A percentile compares a stretch with the other conserved stretches of the same genome.
Evolutionary conservation across 2,329 filamentous ascomycete genomes (phyloP).

Genomic region (Colletotrichum zoysiae): DNA sequence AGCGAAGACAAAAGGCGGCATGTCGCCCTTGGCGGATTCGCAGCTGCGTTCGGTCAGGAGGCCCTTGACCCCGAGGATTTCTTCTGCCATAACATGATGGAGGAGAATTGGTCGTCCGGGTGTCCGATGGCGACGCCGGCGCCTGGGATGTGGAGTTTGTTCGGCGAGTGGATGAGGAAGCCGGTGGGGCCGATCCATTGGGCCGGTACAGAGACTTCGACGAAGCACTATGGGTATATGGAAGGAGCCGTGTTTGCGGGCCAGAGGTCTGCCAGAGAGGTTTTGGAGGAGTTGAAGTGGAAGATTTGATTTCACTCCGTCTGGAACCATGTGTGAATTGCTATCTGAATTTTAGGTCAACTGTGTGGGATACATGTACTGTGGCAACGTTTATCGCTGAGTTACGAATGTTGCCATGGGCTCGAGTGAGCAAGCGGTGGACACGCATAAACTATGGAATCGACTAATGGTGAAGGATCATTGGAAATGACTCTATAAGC

Average conservation of each 20-base stretch:
- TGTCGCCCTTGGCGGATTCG: slow-evolving; percentile 41
- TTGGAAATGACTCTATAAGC: no score
- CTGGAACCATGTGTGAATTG: background rate
- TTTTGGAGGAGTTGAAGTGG: slow-evolving; percentile 35
- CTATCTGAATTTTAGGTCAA: no score
- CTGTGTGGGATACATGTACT: no score
- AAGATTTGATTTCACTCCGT: slow-evolving; percentile 18
- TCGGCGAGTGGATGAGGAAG: slow-evolving; percentile 40
- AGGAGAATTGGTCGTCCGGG: slow-evolving; percentile 37
- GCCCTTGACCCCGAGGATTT: slow-evolving; percentile 39
- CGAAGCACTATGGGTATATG: slow-evolving; percentile 36
- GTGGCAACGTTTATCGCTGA: no score
- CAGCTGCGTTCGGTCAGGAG: slow-evolving; percentile 38
- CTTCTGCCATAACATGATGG: slow-evolving; percentile 40
- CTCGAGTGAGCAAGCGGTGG: no score
- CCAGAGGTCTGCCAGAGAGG: slow-evolving; percentile 32
- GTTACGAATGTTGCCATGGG: no score
- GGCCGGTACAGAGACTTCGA: slow-evolving; percentile 40
- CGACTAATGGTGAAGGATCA: no score
- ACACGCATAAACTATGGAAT: no score
- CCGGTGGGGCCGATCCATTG: slow-evolving; percentile 37
- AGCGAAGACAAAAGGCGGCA: slow-evolving; percentile 32
- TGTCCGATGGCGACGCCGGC: slow-evolving; percentile 37
- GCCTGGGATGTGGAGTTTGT: slow-evolving; percentile 40
- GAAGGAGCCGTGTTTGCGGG: slow-evolving; percentile 40